Conservation (phyloP, 2,329 filamentous ascomycete species). For the Ilyonectria sp. region DNA sequence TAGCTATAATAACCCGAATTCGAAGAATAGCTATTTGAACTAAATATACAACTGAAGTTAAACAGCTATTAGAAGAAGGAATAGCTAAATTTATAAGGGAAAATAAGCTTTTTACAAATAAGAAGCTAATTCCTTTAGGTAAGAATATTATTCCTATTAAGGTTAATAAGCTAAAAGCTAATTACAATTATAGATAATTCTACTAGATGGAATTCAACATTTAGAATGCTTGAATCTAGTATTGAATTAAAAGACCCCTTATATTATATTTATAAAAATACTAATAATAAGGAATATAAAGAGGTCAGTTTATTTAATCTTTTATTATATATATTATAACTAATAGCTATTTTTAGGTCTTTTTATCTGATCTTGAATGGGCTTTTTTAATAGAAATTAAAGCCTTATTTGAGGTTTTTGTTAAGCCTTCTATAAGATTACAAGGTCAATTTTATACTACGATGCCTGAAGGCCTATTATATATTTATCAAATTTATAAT, state of each 20-base stretch:
- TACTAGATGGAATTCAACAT: background rate
- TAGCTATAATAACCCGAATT: background rate
- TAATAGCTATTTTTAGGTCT: conserved; percentile 5
- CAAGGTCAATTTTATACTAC: background rate
- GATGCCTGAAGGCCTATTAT: background rate
- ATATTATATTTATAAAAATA: conserved; percentile 14
- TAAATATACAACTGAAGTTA: no score
- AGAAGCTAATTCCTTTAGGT: conserved; percentile 1
- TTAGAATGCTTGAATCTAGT: background rate
- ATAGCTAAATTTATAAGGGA: background rate
- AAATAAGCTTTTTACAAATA: background rate
- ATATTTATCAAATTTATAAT: no score
- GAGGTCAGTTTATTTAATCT: background rate
- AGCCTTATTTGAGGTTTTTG: background rate
- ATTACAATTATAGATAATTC: conserved; percentile 8
- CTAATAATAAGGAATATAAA: background rate
- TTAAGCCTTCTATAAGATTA: background rate
- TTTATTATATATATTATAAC: conserved; percentile 3
- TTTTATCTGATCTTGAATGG: background rate
- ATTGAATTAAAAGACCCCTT: conserved; percentile 1
- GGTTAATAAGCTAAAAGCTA: background rate
- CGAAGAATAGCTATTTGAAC: no score
- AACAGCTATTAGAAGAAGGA: background rate
- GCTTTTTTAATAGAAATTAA: background rate
- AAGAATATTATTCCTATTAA: background rate